phyloP scores from a whole-genome alignment of 306 rosid species.

The Casuarina equisetifolia region DNA sequence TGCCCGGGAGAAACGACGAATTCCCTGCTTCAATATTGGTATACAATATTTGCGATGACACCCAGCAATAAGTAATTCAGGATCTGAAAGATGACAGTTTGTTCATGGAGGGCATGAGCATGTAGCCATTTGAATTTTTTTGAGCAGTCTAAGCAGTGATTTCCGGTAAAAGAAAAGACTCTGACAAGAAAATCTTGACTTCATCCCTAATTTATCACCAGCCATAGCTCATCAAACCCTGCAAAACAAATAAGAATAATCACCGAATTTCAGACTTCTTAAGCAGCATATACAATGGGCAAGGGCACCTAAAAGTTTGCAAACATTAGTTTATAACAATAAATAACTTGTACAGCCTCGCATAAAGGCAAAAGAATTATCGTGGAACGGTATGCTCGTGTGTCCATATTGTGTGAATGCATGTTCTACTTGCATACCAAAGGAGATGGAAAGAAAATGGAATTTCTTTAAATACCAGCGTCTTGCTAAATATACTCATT shows the following conservation, averaged over 20 bases:
- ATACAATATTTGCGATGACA: neutral
- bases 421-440: no score
- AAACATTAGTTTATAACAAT: neutral
- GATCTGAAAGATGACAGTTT: neutral
- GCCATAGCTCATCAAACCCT: slow-evolving; percentile 18
- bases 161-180: neutral
- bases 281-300: neutral
- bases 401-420: no score
- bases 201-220: neutral
- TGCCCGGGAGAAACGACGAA: neutral
- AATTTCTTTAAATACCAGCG: no score
- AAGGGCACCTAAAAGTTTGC: neutral
- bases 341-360: no score
- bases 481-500: neutral
- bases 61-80: neutral
- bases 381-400: no score
- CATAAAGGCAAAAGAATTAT: no score
- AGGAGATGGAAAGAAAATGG: no score
- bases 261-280: neutral
- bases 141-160: neutral
- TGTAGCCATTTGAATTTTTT: neutral
- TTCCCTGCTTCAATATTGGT: neutral
- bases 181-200: neutral
- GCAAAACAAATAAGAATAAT: neutral
- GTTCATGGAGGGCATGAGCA: neutral